Base-by-base conservation (phyloP, 768 basidiomycete species). In the Psilocybe cubensis region DNA sequence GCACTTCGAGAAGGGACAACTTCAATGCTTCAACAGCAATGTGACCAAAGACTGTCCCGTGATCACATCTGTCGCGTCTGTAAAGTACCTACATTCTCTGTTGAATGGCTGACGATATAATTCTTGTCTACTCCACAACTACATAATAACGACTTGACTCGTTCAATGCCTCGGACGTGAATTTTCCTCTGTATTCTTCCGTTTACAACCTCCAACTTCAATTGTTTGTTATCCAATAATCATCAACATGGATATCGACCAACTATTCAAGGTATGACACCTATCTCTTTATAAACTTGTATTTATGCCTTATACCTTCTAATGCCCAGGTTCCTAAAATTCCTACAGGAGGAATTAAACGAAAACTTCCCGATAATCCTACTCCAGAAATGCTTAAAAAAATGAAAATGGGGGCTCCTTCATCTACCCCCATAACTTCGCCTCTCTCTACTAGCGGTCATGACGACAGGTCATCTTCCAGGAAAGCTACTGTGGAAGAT, bases 361-460 rank as follows among this genome's bases (percentile, higher is more conserved):
- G 92, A 53, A 90, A 85, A 66, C 78, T 92, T 72, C 85, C 87
- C 7, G 88, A 91, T 65, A 85, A 84, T 61, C 92, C 90, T 24
- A 85, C 88, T 2, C 84, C 86, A 2, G 91, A 92, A n/a, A 82
- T 91, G 79, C 76, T 94, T 56, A 94, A 93, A 74, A 89, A 84
- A 71, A 83, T 93, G 80, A 84, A 77, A 64, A 66, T 88, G 70
- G 87, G 90, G 35, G 64, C 69, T 23, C 11, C 55, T 61, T 24
- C 65, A 49, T 18, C 52, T 40, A 50, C 55, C 21, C 55, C 29
- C 5, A 20, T 55, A 46, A 45, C 27, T 41, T 48, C 25, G 40
- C 67, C 53, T 55, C 53, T 61, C 48, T 56, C 75, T 70, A 54
- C 18, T 38, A n/a, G 11, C 5, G n/a, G 35, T 38, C 8, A 17